These are phyloP conservation scores for Phycomyces blakesleeanus DNA, from an alignment of 192 early-diverging fungal genomes.

Conservation along the genomic window DNA sequence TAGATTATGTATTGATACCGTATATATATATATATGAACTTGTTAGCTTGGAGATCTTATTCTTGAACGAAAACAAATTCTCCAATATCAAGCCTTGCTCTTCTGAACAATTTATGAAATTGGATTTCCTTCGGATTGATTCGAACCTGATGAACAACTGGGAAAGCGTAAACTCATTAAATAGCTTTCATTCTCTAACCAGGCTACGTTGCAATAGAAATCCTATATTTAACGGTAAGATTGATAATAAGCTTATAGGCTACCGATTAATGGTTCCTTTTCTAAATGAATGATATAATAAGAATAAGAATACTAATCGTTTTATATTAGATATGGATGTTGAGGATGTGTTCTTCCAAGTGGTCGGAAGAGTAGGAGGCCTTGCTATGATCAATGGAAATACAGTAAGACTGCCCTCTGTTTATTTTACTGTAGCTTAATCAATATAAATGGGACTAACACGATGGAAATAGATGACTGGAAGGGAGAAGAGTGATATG, in stretches of 20 bases:
- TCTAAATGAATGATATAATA: no score
- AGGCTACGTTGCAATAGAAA: constrained; percentile 44
- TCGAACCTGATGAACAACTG: constrained; percentile 44
- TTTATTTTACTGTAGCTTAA: neutral
- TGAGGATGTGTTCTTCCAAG: constrained; percentile 17
- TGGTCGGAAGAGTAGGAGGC: constrained; percentile 43
- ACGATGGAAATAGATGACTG: constrained; percentile 39
- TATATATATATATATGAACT: no score
- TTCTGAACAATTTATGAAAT: constrained; percentile 20
- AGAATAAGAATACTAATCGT: neutral
- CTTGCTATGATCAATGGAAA: constrained; percentile 46
- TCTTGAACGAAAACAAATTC: constrained; percentile 32
- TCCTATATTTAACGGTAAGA: constrained; percentile 35
- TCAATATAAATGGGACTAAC: no score
- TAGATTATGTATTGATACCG: no score
- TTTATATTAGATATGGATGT: constrained; percentile 22
- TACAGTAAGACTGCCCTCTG: constrained; percentile 29
- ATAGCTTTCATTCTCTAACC: constrained; percentile 33
- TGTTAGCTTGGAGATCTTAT: constrained; percentile 36
- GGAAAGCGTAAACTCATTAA: constrained; percentile 41
- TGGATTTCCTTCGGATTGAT: constrained; percentile 43
- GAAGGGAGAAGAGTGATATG: constrained; percentile 38
- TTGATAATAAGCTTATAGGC: neutral
- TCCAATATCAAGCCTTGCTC: constrained; percentile 11
- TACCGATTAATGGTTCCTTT: no score